Conservation (phyloP, 257 asterid genomes). For the Lycium ferocissimum region DNA sequence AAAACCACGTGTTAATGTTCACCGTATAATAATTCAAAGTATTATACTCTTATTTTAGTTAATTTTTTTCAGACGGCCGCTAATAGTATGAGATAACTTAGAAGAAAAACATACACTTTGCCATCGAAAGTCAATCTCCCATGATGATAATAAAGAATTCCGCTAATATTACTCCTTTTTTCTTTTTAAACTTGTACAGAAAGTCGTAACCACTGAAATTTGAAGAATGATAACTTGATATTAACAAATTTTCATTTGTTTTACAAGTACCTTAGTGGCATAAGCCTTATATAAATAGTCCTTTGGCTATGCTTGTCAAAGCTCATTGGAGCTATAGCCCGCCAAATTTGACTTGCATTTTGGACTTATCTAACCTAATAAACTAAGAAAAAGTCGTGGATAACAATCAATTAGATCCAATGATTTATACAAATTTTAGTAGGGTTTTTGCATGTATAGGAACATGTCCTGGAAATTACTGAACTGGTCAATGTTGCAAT, state of each 20-base stretch:
- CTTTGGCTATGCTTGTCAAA: background rate
- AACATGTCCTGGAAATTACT: constrained; percentile 61
- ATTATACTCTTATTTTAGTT: no score
- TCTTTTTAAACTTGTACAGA: background rate
- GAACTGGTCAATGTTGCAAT: constrained; percentile 46
- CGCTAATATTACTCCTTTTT: no score
- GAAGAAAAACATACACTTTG: background rate
- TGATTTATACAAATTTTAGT: constrained; percentile 34
- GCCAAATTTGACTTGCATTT: constrained; percentile 26
- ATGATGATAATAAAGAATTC: no score
- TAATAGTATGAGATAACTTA: no score
- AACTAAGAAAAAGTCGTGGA: constrained; percentile 10
- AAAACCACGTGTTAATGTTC: no score
- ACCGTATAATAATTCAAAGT: no score
- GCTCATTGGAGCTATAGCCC: constrained; percentile 1
- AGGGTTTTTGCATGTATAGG: constrained; percentile 56
- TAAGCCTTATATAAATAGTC: background rate
- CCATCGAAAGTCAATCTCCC: background rate
- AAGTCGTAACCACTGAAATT: background rate
- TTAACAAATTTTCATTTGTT: constrained; percentile 28
- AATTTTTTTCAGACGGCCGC: no score
- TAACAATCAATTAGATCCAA: background rate
- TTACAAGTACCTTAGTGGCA: constrained; percentile 27
- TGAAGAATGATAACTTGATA: constrained; percentile 26
- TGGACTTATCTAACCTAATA: background rate